Base-by-base conservation (phyloP, 139 green algal genomes). In the Chlorella vulgaris region DNA sequence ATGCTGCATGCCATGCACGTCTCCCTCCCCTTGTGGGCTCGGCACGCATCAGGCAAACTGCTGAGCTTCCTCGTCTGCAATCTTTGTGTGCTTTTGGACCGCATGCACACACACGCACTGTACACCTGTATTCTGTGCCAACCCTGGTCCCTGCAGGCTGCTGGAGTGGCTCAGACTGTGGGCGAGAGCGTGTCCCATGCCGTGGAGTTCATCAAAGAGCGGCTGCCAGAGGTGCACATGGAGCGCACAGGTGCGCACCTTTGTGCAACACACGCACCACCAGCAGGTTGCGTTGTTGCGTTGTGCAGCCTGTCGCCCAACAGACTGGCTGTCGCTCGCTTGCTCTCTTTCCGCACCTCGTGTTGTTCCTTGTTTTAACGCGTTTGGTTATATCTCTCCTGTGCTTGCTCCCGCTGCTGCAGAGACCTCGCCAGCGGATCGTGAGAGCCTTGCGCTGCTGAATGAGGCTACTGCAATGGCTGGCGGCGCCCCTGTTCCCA, bases 141-240 rank as follows among this genome's bases (percentile, higher is more conserved):
- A n/a, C n/a, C n/a, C n/a, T n/a, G n/a, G n/a, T n/a, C 6, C 68
- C 15, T n/a, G 68, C 68, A 75, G 68, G 68, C 68, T 22, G 26
- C 22, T 40, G 68, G 58, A 21, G 68, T 75, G 68, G 68, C 68
- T 2, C 26, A 39, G 31, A 43, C 35, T 29, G 70, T 78, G 47
- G 31, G 31, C 47, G 70, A 66, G 29, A 40, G 31, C 4, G 58
- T 67, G 35, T 26, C 19, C 33, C 38, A 39, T 2, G 71, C 51
- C 35, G 74, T 81, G 60, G 74, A 61, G 60, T 58, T 42, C 39
- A 70, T 81, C 55, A 81, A 81, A 58, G 74, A 81, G 58, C 58
- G 61, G 10, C 28, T 81, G 74, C 74, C 74, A 18, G 42, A 70
- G 74, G 58, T 81, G 74, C 74, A 81, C 6, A 58, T 81, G 39